Evolutionary conservation across 139 green algal species (phyloP), one percentile per base, ranked within the genome.

Genomic region (Micromonas pusilla): DNA sequence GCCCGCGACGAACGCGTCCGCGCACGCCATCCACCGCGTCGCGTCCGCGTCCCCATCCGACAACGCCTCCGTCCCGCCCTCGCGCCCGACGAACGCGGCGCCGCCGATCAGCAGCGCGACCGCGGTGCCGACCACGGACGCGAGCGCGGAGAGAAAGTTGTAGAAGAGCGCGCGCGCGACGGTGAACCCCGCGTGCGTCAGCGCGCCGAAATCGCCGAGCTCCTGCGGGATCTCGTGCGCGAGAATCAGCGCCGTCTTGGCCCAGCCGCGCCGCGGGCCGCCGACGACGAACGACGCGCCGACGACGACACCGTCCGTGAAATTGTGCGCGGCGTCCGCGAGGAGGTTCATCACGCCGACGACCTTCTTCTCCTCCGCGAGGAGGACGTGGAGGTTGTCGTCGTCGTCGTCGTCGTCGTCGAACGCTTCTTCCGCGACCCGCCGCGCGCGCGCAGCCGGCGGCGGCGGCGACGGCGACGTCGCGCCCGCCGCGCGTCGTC

Each of bases 321-420:
- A 85, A 54, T 86, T 86, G 72, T 86, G 82, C 76, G 85, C 80
- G 53, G 66, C 83, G 32, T 87, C 83, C 1, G 83, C 84, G 53
- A 87, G 71, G 16, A 87, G 77, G 60, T 87, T 87, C 30, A 87
- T n/a, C n/a, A n/a, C n/a, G n/a, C n/a, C n/a, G n/a, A 57, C 53
- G 80, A 85, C 13, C 81, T 79, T n/a, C n/a, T n/a, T n/a, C n/a
- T n/a, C n/a, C n/a, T n/a, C n/a, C n/a, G n/a, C n/a, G n/a, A n/a
- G n/a, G n/a, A n/a, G n/a, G n/a, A n/a, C n/a, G n/a, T n/a, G n/a
- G n/a, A n/a, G n/a, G n/a, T n/a, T n/a, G n/a, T n/a, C n/a, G n/a
- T n/a, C n/a, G n/a, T n/a, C n/a, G n/a, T n/a, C n/a, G n/a, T n/a
- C n/a, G n/a, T n/a, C n/a, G n/a, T n/a, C n/a, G n/a, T n/a, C n/a